Conservation (phyloP, 2,329 filamentous ascomycete species). For the Paracamarosporium sp. region DNA sequence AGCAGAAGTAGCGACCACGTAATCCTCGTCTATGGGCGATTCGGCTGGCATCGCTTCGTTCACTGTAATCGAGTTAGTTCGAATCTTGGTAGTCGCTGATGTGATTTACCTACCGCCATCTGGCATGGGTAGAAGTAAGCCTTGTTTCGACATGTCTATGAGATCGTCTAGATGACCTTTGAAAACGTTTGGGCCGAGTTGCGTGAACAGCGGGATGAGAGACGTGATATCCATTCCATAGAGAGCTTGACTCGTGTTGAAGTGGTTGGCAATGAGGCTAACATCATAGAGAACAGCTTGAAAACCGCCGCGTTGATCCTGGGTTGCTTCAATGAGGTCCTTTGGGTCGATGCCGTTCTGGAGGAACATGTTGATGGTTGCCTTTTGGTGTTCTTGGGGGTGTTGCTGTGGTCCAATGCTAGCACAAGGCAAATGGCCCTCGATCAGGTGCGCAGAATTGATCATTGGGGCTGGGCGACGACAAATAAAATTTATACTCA, state of each 20-base stretch:
- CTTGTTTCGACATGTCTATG: not conserved
- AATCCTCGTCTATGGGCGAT: not conserved
- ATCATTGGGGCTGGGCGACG: not conserved
- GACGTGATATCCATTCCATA: not conserved
- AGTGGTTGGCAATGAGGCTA: not conserved
- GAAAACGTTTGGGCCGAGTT: not conserved
- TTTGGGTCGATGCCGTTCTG: not conserved
- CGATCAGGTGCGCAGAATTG: not conserved
- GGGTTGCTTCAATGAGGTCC: not conserved
- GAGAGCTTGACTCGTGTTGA: not conserved
- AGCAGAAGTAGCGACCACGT: not conserved
- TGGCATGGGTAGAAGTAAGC: not conserved
- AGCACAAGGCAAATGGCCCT: not conserved
- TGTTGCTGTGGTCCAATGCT: not conserved
- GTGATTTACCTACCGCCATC: not conserved
- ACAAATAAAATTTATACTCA: not conserved
- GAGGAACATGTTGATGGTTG: constrained; percentile 1
- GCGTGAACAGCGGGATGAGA: not conserved
- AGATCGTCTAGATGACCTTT: not conserved
- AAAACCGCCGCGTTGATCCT: not conserved
- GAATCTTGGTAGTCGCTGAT: not conserved
- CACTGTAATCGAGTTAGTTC: not conserved
- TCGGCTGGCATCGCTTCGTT: not conserved
- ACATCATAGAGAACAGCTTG: not conserved
- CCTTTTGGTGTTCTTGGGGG: not conserved